Evolutionary conservation across 2,329 filamentous ascomycete genomes (phyloP).

Genomic region (Apiospora rasikravindrae): DNA sequence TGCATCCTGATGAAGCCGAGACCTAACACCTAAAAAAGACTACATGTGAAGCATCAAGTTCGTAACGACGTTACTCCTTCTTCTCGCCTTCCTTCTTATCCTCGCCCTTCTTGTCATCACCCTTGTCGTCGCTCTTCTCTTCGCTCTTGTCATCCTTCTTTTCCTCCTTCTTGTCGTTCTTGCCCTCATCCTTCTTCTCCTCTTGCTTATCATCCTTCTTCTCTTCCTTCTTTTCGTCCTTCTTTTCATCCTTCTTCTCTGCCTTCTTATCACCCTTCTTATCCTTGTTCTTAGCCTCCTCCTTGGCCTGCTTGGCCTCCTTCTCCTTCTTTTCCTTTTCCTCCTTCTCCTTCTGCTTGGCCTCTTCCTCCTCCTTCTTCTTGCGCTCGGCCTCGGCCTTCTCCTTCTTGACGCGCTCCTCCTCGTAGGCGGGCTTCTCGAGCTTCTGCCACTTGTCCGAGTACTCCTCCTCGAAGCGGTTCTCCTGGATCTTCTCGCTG

Average conservation of each 20-base stretch:
- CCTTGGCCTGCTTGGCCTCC: conserved; percentile 35
- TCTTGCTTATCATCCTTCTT: conserved; percentile 44
- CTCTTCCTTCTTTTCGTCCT: conserved; percentile 46
- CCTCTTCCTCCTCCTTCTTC: conserved; percentile 38
- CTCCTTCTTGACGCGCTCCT: conserved; percentile 46
- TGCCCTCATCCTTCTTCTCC: conserved; percentile 40
- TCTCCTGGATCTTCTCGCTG: conserved; percentile 44
- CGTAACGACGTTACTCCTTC: conserved; percentile 2
- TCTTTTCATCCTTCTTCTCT: conserved; percentile 20
- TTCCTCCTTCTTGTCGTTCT: conserved; percentile 38
- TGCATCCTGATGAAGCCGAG: conserved; percentile 15
- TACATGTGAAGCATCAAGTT: not conserved
- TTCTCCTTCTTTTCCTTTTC: conserved; percentile 35
- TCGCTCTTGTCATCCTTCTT: conserved; percentile 25
- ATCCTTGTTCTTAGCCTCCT: conserved; percentile 34
- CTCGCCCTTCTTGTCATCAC: conserved; percentile 27
- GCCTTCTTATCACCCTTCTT: conserved; percentile 31
- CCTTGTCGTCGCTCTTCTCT: conserved; percentile 39
- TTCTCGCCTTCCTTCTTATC: conserved; percentile 27
- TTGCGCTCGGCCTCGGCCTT: conserved; percentile 40
- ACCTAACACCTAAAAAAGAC: conserved; percentile 17
- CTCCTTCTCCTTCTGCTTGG: conserved; percentile 26
- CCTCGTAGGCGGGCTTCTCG: conserved; percentile 36
- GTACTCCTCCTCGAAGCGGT: conserved; percentile 40
- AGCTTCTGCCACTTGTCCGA: conserved; percentile 52